These are phyloP conservation scores for Aureobasidium sp. DNA, from an alignment of 2,329 filamentous ascomycete species.

Conservation along the genomic window DNA sequence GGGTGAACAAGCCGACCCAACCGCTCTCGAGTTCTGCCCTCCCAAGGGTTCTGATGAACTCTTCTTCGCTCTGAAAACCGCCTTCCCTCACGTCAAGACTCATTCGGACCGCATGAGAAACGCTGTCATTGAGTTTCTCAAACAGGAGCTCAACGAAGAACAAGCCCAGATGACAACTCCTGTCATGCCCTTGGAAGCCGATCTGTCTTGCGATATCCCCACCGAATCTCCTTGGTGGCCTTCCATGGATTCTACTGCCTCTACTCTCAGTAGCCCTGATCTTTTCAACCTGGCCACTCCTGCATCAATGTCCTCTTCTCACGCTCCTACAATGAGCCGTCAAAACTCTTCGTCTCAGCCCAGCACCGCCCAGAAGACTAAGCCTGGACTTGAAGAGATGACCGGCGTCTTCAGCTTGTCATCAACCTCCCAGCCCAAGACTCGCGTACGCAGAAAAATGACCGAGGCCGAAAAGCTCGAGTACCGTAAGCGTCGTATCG, in stretches of 20 bases:
- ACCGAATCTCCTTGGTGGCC: conserved; percentile 26
- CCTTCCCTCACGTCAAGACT: conserved; percentile 29
- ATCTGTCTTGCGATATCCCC: conserved; percentile 11
- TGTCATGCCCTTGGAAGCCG: conserved; percentile 14
- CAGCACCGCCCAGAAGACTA: background rate
- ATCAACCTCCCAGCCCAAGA: conserved; percentile 28
- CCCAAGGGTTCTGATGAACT: conserved; percentile 34
- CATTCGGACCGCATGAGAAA: conserved; percentile 35
- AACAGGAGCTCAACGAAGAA: conserved; percentile 30
- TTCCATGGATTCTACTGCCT: conserved; percentile 27
- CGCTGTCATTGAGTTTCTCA: conserved; percentile 32
- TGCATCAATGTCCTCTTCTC: conserved; percentile 23
- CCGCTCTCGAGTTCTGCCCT: conserved; percentile 31
- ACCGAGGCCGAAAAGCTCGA: conserved; percentile 33
- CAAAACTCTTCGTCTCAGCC: background rate
- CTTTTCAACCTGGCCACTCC: conserved; percentile 25
- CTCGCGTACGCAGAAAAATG: conserved; percentile 31
- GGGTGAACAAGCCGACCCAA: conserved; percentile 28
- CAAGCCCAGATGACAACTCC: conserved; percentile 22
- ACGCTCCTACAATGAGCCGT: conserved; percentile 12
- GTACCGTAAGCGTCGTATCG: conserved; percentile 32
- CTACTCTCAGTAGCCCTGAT: conserved; percentile 29
- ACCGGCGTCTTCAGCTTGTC: conserved; percentile 33
- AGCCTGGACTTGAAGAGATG: conserved; percentile 30
- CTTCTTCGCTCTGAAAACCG: conserved; percentile 30